Evolutionary conservation across 306 rosid species (phyloP).

Genomic region (Quercus gilva): DNA sequence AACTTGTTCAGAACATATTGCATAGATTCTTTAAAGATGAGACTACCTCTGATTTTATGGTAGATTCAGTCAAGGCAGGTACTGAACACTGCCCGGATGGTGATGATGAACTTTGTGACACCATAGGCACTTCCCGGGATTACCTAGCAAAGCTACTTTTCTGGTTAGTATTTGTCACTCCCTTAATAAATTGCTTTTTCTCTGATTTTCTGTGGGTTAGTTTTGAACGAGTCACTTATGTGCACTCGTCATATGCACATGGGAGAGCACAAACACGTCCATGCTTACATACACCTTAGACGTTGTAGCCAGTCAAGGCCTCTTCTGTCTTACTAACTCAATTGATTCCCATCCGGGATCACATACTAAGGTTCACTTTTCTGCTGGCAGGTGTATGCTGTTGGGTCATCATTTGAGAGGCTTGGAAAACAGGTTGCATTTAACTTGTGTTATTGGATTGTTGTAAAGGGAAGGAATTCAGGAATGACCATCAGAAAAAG

Average conservation of each 20-base stretch:
- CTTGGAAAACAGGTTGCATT: slow-evolving; percentile 92
- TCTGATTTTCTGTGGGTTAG: background rate
- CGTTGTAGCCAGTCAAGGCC: background rate
- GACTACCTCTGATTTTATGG: slow-evolving; percentile 37
- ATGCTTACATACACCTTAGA: background rate
- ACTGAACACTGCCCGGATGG: slow-evolving; percentile 33
- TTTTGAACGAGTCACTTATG: background rate
- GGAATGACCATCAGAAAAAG: too few species aligned
- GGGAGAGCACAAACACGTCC: background rate
- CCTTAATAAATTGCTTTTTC: slow-evolving; percentile 5
- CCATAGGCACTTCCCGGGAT: slow-evolving; percentile 73
- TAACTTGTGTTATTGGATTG: slow-evolving; percentile 87
- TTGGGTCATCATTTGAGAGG: slow-evolving; percentile 97
- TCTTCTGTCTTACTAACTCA: background rate
- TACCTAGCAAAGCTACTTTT: slow-evolving; percentile 94
- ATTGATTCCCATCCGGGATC: background rate
- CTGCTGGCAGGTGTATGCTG: slow-evolving; percentile 86
- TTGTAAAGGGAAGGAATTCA: slow-evolving; percentile 45
- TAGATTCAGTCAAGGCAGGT: slow-evolving; percentile 37
- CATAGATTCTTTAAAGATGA: slow-evolving; percentile 56
- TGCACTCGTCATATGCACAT: background rate
- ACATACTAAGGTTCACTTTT: slow-evolving; percentile 3
- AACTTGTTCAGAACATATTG: slow-evolving; percentile 72
- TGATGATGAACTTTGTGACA: slow-evolving; percentile 43
- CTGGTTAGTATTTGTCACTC: slow-evolving; percentile 59